These are phyloP conservation scores for Parafenestella ontariensis DNA, from an alignment of 2,329 filamentous ascomycete species.

Conservation along the genomic window DNA sequence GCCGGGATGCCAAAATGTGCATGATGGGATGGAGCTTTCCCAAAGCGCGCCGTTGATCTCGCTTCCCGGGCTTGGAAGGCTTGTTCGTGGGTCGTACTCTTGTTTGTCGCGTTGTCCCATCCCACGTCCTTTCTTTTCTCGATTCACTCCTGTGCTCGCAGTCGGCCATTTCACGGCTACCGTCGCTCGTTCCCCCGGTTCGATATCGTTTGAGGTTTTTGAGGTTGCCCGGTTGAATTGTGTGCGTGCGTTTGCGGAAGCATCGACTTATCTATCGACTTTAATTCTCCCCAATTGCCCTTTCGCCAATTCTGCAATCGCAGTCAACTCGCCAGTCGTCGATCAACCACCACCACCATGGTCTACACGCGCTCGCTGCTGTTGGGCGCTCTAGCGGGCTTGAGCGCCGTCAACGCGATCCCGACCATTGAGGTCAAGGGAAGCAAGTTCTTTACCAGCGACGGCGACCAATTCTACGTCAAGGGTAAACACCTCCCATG, in stretches of 20 bases:
- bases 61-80: background rate
- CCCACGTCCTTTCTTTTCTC: background rate
- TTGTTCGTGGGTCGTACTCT: too few relatives aligned
- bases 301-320: background rate
- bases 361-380: slow-evolving; percentile 12
- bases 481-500: slow-evolving; percentile 64
- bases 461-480: slow-evolving; percentile 83
- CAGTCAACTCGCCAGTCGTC: background rate
- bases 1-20: background rate
- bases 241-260: background rate
- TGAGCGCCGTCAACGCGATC: slow-evolving; percentile 54
- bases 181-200: background rate
- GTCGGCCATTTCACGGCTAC: background rate
- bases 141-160: background rate
- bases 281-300: background rate
- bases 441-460: slow-evolving; percentile 83
- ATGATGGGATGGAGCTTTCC: background rate
- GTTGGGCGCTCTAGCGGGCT: slow-evolving; percentile 29
- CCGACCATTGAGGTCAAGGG: slow-evolving; percentile 68
- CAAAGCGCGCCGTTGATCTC: background rate
- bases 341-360: slow-evolving; percentile 14
- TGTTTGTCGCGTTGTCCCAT: background rate
- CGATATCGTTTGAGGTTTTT: background rate
- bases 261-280: background rate
- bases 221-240: background rate